phyloP scores from a whole-genome alignment of 495 filamentous ascomycete species.

The Cladorrhinum samala region DNA sequence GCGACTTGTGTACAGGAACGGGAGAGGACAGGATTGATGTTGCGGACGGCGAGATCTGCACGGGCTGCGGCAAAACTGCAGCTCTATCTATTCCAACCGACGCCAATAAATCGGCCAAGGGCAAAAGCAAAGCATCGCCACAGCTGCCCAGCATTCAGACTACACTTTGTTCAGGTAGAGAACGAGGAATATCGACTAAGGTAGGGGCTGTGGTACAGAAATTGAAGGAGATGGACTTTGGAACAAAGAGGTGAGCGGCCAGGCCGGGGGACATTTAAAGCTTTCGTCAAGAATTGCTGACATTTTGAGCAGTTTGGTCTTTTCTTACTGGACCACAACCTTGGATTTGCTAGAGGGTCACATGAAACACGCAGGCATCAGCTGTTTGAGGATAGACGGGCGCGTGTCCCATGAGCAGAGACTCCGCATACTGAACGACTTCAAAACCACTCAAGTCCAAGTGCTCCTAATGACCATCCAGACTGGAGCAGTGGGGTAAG shows the following conservation, averaged over 20 bases:
- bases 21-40: not conserved
- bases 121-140: no score
- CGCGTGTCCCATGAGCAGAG: slow-evolving; percentile 15
- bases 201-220: not conserved
- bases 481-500: slow-evolving; percentile 45
- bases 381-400: slow-evolving; percentile 9
- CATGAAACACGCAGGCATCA: slow-evolving; percentile 18
- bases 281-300: no score
- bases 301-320: slow-evolving; percentile 35
- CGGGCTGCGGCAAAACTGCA: not conserved
- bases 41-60: not conserved
- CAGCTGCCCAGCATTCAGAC: no score
- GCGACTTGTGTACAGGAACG: not conserved
- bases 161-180: no score
- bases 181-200: not conserved
- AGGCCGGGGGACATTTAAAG: no score
- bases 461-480: slow-evolving; percentile 47
- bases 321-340: slow-evolving; percentile 47
- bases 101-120: no score
- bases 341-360: slow-evolving; percentile 31
- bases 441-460: slow-evolving; percentile 20
- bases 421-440: slow-evolving; percentile 30
- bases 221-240: not conserved
- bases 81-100: not conserved
- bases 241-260: not conserved